Percentiles rank a stretch among this genome's conserved stretches.
Conservation (phyloP, 108 stramenopile species). For the Chaetoceros muelleri region DNA sequence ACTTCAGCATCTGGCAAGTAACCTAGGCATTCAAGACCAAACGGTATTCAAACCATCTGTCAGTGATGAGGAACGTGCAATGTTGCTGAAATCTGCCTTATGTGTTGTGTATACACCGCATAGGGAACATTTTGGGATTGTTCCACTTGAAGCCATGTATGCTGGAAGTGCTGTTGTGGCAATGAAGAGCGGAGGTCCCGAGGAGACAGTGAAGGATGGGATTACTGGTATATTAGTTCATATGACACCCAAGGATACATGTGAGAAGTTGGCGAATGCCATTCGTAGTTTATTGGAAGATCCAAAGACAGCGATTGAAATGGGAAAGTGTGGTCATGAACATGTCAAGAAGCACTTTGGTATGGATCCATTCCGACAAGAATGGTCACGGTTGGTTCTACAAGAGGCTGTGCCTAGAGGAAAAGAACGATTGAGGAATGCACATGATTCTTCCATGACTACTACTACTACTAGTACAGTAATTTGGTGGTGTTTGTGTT, state of each 20-base stretch:
- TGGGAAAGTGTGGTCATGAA: constrained; percentile 55
- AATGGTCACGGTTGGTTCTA: constrained; percentile 44
- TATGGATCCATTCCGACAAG: constrained; percentile 40
- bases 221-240: constrained; percentile 81
- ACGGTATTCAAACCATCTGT: constrained; percentile 69
- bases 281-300: constrained; percentile 31
- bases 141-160: constrained; percentile 98
- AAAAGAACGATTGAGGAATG: too few species aligned
- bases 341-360: constrained; percentile 57
- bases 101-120: constrained; percentile 93
- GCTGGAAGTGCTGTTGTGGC: constrained; percentile 82
- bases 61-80: constrained; percentile 57
- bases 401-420: constrained; percentile 26
- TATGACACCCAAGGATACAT: constrained; percentile 26
- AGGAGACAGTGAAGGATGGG: constrained; percentile 83
- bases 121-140: constrained; percentile 98
- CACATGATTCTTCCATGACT: too few species aligned
- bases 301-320: constrained; percentile 24
- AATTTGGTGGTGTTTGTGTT: too few species aligned
- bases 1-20: constrained; percentile 38
- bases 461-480: too few species aligned
- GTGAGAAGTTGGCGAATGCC: constrained; percentile 48
- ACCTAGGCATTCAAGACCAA: constrained; percentile 8
- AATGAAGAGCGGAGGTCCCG: constrained; percentile 82
- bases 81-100: constrained; percentile 51